Evolutionary conservation across 2,329 filamentous ascomycete species (phyloP).

Genomic region (Elsinoe arachidis): DNA sequence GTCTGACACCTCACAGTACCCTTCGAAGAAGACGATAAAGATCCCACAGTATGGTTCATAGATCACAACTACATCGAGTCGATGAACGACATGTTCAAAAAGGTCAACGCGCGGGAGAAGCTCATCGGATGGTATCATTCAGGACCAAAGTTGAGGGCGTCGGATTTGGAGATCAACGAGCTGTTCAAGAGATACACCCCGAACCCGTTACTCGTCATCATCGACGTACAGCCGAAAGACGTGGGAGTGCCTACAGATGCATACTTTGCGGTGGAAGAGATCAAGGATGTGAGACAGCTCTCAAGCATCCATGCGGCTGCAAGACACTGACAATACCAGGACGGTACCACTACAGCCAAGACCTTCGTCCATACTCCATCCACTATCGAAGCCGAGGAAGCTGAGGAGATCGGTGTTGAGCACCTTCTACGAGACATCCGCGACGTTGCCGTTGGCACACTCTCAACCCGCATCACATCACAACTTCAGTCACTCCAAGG

Average conservation of each 20-base stretch:
- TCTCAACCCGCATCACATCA: slow-evolving; percentile 93
- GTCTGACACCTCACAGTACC: slow-evolving; percentile 54
- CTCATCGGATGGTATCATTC: slow-evolving; percentile 99
- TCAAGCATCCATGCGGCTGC: neutral
- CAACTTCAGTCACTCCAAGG: slow-evolving; percentile 96
- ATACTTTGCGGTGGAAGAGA: slow-evolving; percentile 98
- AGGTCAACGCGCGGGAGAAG: slow-evolving; percentile 98
- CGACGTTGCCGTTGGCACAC: slow-evolving; percentile 91
- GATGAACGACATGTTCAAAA: slow-evolving; percentile 99
- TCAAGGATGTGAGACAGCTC: slow-evolving; percentile 68
- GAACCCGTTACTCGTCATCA: slow-evolving; percentile 91
- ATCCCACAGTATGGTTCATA: slow-evolving; percentile 96
- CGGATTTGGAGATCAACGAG: slow-evolving; percentile 98
- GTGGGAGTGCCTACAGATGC: slow-evolving; percentile 96
- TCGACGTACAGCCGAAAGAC: slow-evolving; percentile 97
- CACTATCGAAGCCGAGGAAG: slow-evolving; percentile 97
- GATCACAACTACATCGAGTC: slow-evolving; percentile 99
- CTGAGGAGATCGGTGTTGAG: slow-evolving; percentile 97
- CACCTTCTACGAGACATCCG: slow-evolving; percentile 96
- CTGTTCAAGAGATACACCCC: slow-evolving; percentile 98
- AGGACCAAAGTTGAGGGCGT: slow-evolving; percentile 89
- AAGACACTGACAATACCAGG: slow-evolving; percentile 45
- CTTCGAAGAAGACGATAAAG: slow-evolving; percentile 98
- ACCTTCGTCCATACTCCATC: slow-evolving; percentile 98
- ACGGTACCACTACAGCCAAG: slow-evolving; percentile 91